A percentile compares a stretch with the other conserved stretches of the same genome.
Conservation (phyloP, 306 rosid genomes). For the Quercus mongolica region DNA sequence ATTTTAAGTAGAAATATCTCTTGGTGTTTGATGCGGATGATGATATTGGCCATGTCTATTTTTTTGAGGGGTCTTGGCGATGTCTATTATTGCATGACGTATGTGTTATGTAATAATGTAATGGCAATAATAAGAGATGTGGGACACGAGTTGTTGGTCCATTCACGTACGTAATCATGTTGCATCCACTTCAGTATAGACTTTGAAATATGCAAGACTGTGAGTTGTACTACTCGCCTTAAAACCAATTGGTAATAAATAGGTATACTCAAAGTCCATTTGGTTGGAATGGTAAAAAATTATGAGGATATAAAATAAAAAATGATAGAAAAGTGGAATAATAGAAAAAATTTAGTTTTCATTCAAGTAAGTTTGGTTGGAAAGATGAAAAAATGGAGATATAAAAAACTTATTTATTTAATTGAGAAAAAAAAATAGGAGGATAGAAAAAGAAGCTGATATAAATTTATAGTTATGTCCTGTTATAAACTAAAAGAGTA, state of each 20-base stretch:
- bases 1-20: no score
- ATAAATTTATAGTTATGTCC: no score
- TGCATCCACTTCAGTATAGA: no score
- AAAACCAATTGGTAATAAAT: no score
- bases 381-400: rapidly evolving
- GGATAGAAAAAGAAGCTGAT: no score
- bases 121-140: not conserved
- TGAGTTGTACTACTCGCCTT: no score
- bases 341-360: rapidly evolving
- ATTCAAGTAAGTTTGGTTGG: rapidly evolving
- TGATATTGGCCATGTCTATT: not conserved
- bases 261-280: rapidly evolving
- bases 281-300: no score
- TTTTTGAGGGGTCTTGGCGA: not conserved
- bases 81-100: not conserved
- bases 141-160: not conserved
- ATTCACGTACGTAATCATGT: not conserved
- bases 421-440: no score
- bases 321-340: rapidly evolving
- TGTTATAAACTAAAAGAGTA: no score
- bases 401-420: no score
- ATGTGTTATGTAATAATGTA: not conserved
- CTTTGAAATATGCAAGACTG: no score
- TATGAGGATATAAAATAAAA: no score
- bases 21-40: not conserved